Evolutionary conservation across 2,329 filamentous ascomycete species (phyloP), one percentile per base, ranked within the genome.

Genomic region (Ophiobolus disseminans): DNA sequence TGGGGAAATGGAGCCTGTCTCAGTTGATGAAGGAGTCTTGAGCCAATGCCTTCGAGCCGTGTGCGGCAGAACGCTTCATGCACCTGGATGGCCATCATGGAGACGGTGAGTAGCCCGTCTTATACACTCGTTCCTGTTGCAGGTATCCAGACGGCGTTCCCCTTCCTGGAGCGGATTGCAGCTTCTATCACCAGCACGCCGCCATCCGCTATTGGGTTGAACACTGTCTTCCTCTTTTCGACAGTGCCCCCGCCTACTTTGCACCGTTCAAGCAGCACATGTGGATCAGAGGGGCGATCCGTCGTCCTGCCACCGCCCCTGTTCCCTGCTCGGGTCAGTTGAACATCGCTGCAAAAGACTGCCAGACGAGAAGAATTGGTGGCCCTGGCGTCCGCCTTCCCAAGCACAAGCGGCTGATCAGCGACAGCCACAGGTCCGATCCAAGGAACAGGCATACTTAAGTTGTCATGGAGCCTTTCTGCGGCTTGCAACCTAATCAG

Each of bases 161-260:
- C 70, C 48, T 48, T 69, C 60, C 57, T 64, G 64, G 63, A 53
- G 50, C 37, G 35, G 49, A 52, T 62, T 72, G 70, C 70, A 70
- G 66, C 55, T 57, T 30, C 58, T 50, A 53, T 49, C 49, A 43
- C 62, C 36, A 63, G 62, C 63, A 57, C 57, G 53, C 62, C 63
- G 66, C 66, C 67, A 50, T 59, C 63, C 62, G 57, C 63, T 57
- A 65, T 69, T 68, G 62, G 67, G 60, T 57, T 65, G 53, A 57
- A 57, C 59, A 56, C 57, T 50, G 42, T 65, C 60, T 62, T 65
- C 45, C 66, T 63, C 47, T 55, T 68, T 68, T 57, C 54, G 60
- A 60, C 59, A 47, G 49, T 39, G 42, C 47, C 44, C 45, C 57
- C 52, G 45, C 50, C 45, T 62, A 58, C 58, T 58, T 60, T 45